These are phyloP conservation scores for Ascosphaera apis DNA, from an alignment of 2,329 filamentous ascomycete species.

Conservation along the genomic window DNA sequence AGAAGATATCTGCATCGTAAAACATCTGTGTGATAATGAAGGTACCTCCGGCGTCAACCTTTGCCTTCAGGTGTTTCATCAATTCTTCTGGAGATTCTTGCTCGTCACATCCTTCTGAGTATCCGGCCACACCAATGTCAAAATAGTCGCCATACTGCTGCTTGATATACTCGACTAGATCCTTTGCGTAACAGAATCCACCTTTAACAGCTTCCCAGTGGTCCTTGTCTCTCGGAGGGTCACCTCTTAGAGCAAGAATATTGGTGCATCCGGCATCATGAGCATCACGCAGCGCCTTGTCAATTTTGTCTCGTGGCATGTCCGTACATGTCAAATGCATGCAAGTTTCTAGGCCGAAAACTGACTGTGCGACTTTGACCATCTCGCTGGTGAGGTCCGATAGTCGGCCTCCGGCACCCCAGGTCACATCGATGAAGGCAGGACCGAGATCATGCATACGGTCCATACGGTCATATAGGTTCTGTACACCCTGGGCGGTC, in stretches of 20 bases:
- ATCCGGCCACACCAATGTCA: conserved; percentile 90
- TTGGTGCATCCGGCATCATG: conserved; percentile 95
- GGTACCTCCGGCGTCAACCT: conserved; percentile 77
- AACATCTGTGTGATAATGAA: conserved; percentile 99
- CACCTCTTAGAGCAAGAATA: conserved; percentile 78
- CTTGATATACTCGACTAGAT: conserved; percentile 68
- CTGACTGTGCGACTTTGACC: conserved; percentile 85
- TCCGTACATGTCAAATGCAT: conserved; percentile 99
- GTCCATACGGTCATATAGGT: conserved; percentile 98
- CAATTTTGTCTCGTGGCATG: conserved; percentile 83
- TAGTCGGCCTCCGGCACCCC: conserved; percentile 82
- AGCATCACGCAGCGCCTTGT: conserved; percentile 64
- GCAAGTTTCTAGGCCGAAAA: conserved; percentile 90
- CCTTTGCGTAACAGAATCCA: conserved; percentile 76
- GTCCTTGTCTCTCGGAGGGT: conserved; percentile 81
- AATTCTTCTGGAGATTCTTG: conserved; percentile 67
- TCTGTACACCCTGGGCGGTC: conserved; percentile 74
- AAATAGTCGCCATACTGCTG: conserved; percentile 70
- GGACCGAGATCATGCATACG: conserved; percentile 90
- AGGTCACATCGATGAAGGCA: conserved; percentile 94
- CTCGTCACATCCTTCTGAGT: conserved; percentile 88
- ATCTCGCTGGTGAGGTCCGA: conserved; percentile 92
- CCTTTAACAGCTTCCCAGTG: conserved; percentile 77
- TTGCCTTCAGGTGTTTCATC: conserved; percentile 86
- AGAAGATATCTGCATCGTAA: conserved; percentile 89